Conservation (phyloP, 805 yeast genomes). For the Myxozyma vanderwaltii region DNA sequence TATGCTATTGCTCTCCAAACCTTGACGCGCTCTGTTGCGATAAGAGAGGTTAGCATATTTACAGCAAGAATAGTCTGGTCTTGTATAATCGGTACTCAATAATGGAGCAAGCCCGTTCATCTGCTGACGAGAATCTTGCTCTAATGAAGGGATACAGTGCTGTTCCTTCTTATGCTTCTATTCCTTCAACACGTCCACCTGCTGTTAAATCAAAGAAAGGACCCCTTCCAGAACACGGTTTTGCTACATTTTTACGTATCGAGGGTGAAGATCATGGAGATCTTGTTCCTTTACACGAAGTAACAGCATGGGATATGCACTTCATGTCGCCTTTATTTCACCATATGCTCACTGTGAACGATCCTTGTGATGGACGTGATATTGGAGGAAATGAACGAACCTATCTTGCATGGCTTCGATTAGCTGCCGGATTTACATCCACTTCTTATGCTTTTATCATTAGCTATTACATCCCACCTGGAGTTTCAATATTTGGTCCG, state of each 20-base stretch:
- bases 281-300: conserved; percentile 27
- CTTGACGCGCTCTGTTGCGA: too few relatives aligned
- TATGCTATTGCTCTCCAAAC: too few relatives aligned
- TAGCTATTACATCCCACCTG: conserved; percentile 28
- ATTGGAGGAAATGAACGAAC: conserved; percentile 32
- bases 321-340: conserved; percentile 26
- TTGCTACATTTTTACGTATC: conserved; percentile 23
- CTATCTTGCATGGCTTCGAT: conserved; percentile 32
- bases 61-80: too few relatives aligned
- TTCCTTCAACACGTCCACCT: background rate
- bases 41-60: too few relatives aligned
- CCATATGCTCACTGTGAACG: conserved; percentile 20
- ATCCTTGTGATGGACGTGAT: conserved; percentile 33
- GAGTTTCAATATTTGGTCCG: conserved; percentile 23
- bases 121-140: background rate
- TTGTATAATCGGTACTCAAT: background rate
- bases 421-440: conserved; percentile 30
- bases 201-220: conserved; percentile 3
- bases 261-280: conserved; percentile 23
- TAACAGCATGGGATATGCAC: conserved; percentile 32
- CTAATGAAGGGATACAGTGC: background rate
- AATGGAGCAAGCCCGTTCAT: too few relatives aligned
- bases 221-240: conserved; percentile 20
- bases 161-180: conserved; percentile 15
- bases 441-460: conserved; percentile 31